Evolutionary conservation across 2,329 filamentous ascomycete species (phyloP).

Genomic region (Penicillium sp.): DNA sequence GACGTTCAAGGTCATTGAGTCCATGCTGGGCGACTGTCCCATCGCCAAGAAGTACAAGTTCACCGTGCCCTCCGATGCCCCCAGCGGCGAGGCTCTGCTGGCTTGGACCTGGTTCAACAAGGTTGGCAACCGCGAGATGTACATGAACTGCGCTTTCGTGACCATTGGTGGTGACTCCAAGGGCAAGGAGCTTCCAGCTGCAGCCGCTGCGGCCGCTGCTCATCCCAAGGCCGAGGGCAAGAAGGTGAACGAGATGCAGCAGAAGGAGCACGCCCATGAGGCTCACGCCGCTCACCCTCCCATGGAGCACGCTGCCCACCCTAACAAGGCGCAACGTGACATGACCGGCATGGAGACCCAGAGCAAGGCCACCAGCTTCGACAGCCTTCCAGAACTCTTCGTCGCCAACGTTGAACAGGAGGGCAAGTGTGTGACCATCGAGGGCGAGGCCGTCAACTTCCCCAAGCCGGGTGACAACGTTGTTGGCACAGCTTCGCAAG

Average conservation of each 20-base stretch:
- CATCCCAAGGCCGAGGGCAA: not conserved
- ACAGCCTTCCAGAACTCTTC: slow-evolving; percentile 61
- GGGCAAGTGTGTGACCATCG: slow-evolving; percentile 52
- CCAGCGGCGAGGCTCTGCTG: slow-evolving; percentile 58
- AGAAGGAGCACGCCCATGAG: not conserved
- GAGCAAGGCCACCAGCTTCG: slow-evolving; percentile 38
- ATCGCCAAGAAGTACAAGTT: slow-evolving; percentile 56
- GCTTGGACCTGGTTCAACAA: slow-evolving; percentile 76
- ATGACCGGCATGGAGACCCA: not conserved
- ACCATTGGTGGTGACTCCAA: slow-evolving; percentile 46
- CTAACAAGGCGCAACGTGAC: slow-evolving; percentile 1
- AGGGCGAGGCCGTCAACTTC: slow-evolving; percentile 57
- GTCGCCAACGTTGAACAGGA: slow-evolving; percentile 61
- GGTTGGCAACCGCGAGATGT: slow-evolving; percentile 74
- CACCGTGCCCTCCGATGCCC: slow-evolving; percentile 59
- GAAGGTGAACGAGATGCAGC: slow-evolving; percentile 6
- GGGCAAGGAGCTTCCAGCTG: slow-evolving; percentile 3
- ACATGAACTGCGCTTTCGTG: slow-evolving; percentile 77
- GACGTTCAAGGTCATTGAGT: slow-evolving; percentile 64
- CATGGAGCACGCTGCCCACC: slow-evolving; percentile 2
- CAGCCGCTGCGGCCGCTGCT: not conserved
- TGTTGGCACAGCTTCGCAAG: slow-evolving; percentile 29
- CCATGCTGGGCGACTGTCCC: slow-evolving; percentile 56
- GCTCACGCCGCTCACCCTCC: slow-evolving; percentile 4
- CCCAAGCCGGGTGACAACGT: slow-evolving; percentile 60